A percentile compares a stretch with the other conserved stretches of the same genome.
phyloP scores from a whole-genome alignment of 2,329 filamentous ascomycete species.

The Geosmithia putterillii region DNA sequence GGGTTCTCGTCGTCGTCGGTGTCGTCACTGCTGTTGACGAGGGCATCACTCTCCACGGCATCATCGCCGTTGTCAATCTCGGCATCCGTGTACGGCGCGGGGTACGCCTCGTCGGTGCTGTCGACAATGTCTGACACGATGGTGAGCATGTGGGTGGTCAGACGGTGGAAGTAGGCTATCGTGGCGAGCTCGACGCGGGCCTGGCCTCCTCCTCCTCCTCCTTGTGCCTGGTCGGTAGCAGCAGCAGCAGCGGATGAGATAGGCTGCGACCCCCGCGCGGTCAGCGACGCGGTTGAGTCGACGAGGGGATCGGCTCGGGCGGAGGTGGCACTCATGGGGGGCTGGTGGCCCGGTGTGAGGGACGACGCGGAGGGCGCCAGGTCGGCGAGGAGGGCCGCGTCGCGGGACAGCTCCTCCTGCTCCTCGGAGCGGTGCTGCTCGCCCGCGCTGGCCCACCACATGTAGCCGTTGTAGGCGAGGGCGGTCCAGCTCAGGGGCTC shows the following conservation, averaged over 20 bases:
- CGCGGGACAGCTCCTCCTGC: conserved; percentile 42
- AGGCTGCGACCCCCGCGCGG: conserved; percentile 13
- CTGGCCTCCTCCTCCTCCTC: conserved; percentile 16
- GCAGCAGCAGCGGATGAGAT: neutral
- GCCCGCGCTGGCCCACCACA: conserved; percentile 83
- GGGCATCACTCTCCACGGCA: no score
- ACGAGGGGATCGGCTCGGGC: conserved; percentile 18
- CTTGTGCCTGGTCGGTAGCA: no score
- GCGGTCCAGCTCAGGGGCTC: conserved; percentile 59
- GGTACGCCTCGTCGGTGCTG: conserved; percentile 28
- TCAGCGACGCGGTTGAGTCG: conserved; percentile 33
- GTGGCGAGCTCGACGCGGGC: conserved; percentile 53
- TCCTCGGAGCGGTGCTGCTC: conserved; percentile 54
- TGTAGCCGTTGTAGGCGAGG: conserved; percentile 70
- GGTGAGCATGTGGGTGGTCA: conserved; percentile 54
- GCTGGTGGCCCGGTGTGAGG: neutral
- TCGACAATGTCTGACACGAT: conserved; percentile 50
- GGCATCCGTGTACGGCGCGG: neutral
- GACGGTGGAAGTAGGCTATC: conserved; percentile 70
- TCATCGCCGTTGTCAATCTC: neutral
- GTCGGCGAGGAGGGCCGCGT: conserved; percentile 43
- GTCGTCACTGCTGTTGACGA: conserved; percentile 10
- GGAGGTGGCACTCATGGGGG: conserved; percentile 13
- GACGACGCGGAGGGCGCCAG: conserved; percentile 22
- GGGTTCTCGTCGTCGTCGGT: conserved; percentile 15